A percentile compares a stretch with the other conserved stretches of the same genome.
These are phyloP conservation scores for Phytophthora pluvialis DNA, from an alignment of 352 stramenopile species.

Conservation along the genomic window DNA sequence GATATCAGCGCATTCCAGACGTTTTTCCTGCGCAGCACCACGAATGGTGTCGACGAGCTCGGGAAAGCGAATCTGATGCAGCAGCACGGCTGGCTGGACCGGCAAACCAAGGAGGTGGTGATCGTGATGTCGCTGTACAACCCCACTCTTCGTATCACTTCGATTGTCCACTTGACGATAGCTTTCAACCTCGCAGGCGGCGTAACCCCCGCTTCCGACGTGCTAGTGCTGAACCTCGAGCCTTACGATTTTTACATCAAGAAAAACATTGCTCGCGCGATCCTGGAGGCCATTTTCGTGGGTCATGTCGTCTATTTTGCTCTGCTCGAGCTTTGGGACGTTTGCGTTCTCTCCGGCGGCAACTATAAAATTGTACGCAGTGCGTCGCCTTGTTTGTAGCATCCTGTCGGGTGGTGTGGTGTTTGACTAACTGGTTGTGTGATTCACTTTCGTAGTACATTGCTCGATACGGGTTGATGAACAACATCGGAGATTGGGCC, in stretches of 20 bases:
- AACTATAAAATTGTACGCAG: slow-evolving; percentile 48
- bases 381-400: no score
- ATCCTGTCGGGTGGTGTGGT: no score
- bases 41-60: slow-evolving; percentile 38
- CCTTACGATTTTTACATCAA: slow-evolving; percentile 65
- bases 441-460: slow-evolving; percentile 47
- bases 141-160: slow-evolving; percentile 64
- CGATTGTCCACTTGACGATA: slow-evolving; percentile 61
- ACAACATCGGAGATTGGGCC: slow-evolving; percentile 71
- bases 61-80: slow-evolving; percentile 44
- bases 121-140: slow-evolving; percentile 75
- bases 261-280: slow-evolving; percentile 52
- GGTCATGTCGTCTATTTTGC: slow-evolving; percentile 66
- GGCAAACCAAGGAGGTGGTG: slow-evolving; percentile 59
- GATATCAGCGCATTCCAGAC: slow-evolving; percentile 55
- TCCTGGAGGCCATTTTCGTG: slow-evolving; percentile 57
- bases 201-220: slow-evolving; percentile 44
- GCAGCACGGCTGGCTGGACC: slow-evolving; percentile 61
- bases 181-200: slow-evolving; percentile 68
- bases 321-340: slow-evolving; percentile 67
- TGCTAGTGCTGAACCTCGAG: slow-evolving; percentile 70
- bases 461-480: slow-evolving; percentile 63
- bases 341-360: slow-evolving; percentile 65
- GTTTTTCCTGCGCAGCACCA: slow-evolving; percentile 60
- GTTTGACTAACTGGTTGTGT: not conserved